These are phyloP conservation scores for Xerocomus spinulosus DNA, from an alignment of 768 basidiomycete genomes.

Conservation along the genomic window DNA sequence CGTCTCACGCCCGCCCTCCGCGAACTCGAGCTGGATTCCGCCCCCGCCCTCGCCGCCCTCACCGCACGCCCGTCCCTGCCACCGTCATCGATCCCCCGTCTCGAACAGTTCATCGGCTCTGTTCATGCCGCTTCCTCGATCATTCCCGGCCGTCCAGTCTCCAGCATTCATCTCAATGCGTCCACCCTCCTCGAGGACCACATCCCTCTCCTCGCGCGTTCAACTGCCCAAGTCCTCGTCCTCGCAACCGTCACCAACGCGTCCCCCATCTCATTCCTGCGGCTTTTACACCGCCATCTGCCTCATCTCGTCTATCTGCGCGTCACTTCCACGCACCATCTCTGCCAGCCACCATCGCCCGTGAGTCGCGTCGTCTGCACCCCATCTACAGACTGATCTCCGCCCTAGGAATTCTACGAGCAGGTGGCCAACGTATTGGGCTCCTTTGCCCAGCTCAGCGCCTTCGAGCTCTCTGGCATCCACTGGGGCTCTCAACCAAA, in stretches of 20 bases:
- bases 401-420: conserved; percentile 53
- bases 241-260: conserved; percentile 58
- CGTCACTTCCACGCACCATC: conserved; percentile 53
- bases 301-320: conserved; percentile 62
- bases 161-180: conserved; percentile 57
- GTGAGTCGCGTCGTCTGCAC: conserved; percentile 35
- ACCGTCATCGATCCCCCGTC: conserved; percentile 35
- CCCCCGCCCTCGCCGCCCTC: conserved; percentile 30
- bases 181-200: conserved; percentile 56
- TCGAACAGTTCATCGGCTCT: conserved; percentile 61
- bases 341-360: conserved; percentile 45
- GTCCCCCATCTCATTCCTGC: conserved; percentile 54
- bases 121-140: conserved; percentile 49
- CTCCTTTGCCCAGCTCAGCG: conserved; percentile 55
- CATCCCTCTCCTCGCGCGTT: conserved; percentile 44
- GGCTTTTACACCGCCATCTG: conserved; percentile 51
- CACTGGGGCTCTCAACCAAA: conserved; percentile 62
- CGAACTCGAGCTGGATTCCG: conserved; percentile 50
- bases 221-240: conserved; percentile 49
- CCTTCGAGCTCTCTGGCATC: conserved; percentile 73
- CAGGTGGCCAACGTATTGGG: conserved; percentile 54
- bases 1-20: conserved; percentile 48
- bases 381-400: conserved; percentile 10
- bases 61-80: conserved; percentile 22
- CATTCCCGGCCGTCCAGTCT: conserved; percentile 63